Evolutionary conservation across 1,284 basidiomycete species (phyloP), one percentile per base, ranked within the genome.

Genomic region (Sanguinoderma infundibulare): DNA sequence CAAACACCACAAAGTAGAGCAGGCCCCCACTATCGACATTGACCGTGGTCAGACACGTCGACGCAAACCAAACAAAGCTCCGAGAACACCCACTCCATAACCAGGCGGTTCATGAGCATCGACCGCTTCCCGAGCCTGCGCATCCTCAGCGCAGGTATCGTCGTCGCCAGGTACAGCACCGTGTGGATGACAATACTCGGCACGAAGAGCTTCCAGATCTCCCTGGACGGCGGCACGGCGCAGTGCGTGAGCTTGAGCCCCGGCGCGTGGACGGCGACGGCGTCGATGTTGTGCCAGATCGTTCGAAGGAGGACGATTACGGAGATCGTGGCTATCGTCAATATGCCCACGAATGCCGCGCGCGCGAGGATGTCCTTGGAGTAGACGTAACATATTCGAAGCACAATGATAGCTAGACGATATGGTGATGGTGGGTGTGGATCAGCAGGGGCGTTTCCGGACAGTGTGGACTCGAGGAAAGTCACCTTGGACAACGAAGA

Each of bases 301-400:
- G 59, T 54, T 4, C 58, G 63, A 26, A 67, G 53, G 9, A 67
- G 36, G 14, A 57, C 55, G 9, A 60, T 49, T 1, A 62, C 58
- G 28, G 57, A 36, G 14, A 62, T 22, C 5, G 53, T 55, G 59
- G 49, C 59, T 5, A 57, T 55, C 20, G 65, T 26, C 55, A 64
- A 71, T 36, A 60, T 61, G 28, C 50, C 61, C 55, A 67, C 57
- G 38, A 69, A 55, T 17, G 66, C 39, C 2, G 55, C 26, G 30
- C 71, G 69, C 4, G 53, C 60, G 22, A 66, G 17, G 17, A n/a
- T 39, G 39, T 59, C 61, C 51, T 64, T 65, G 14, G 68, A 63
- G 53, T 67, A 73, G 57, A 73, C 69, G 54, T 72, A 71, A 69
- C 72, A 73, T 24, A 73, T 68, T 5, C 72, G 66, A n/a, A 73